These are phyloP conservation scores for Yamadazyma mexicana DNA, from an alignment of 1,139 yeast genomes.

Conservation along the genomic window DNA sequence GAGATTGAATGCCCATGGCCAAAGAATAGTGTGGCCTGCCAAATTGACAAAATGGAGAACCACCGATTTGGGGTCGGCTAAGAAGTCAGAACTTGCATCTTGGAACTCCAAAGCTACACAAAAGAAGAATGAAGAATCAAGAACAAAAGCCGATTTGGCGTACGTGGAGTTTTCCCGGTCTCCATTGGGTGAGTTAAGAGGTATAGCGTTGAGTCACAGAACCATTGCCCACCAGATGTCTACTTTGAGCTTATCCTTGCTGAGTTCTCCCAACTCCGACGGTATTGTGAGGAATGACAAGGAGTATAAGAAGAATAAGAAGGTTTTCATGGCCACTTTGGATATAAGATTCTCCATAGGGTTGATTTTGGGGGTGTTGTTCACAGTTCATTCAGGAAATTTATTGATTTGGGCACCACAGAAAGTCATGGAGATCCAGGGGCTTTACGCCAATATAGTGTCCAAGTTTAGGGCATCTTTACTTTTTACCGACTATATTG, in stretches of 20 bases:
- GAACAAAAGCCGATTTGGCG: conserved; percentile 64
- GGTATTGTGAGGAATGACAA: conserved; percentile 35
- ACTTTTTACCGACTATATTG: conserved; percentile 80
- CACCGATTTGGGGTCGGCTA: conserved; percentile 78
- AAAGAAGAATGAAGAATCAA: conserved; percentile 20
- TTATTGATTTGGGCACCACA: conserved; percentile 80
- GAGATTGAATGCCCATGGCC: conserved; percentile 43
- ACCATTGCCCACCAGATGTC: conserved; percentile 89
- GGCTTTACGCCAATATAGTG: conserved; percentile 80
- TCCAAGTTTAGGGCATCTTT: conserved; percentile 72
- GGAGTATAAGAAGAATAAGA: conserved; percentile 27
- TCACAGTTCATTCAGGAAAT: conserved; percentile 85
- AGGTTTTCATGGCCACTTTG: conserved; percentile 64
- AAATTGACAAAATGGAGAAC: conserved; percentile 74
- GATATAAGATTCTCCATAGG: conserved; percentile 91
- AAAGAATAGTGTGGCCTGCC: conserved; percentile 42
- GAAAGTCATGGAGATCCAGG: conserved; percentile 73
- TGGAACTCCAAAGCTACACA: conserved; percentile 28
- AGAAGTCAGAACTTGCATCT: conserved; percentile 35
- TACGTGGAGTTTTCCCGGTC: conserved; percentile 91
- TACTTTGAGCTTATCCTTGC: conserved; percentile 65
- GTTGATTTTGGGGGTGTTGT: conserved; percentile 73
- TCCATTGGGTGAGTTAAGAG: conserved; percentile 88
- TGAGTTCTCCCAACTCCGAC: conserved; percentile 57
- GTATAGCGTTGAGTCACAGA: conserved; percentile 89